Base-by-base conservation (phyloP, 1,284 basidiomycete species). In the Heterobasidion parviporum region DNA sequence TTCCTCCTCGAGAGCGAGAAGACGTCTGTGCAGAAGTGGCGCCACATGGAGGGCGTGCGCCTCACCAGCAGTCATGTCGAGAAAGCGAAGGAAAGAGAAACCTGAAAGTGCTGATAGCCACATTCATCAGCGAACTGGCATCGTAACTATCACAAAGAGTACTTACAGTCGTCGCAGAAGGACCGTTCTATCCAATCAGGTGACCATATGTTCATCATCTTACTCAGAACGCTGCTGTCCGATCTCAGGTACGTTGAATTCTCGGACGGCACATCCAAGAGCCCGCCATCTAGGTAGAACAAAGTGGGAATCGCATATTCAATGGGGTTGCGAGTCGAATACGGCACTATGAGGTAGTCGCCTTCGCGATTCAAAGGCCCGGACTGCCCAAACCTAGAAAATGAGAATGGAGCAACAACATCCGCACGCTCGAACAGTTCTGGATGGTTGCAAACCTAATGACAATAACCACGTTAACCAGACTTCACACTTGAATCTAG, bases 371-470 rank as follows among this genome's bases (percentile, higher is more conserved):
- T 78, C 16, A 96, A 72, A 43, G 89, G 87, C 8, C 89, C 90
- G 10, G 94, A 88, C 54, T 82, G 83, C 49, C 90, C 91, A 68
- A 92, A 98, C 10, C 79, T 75, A 53, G 87, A 84, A 66, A 99
- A 96, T 2, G 94, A 89, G 67, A 93, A 91, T 1, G 97, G 95
- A 1, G 95, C 91, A 10, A 88, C 81, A 36, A 99, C 96, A 67
- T 99, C 97, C 36, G 96, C 95, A 20, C 97, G 87, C 70, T 99
- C 95, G 67, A 99, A 99, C 47, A 99, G 80, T 69, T 99, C 97
- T 0, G 97, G 97, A 65, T 99, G 97, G 66, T 98, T 99, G 79
- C 96, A 99, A 60, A 98, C 94, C 87, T 89, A 56, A 50, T 46
- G 8, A 61, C 32, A 44, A 48, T 47, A 56, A 60, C 58, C 36